These are phyloP conservation scores for Barnettozyma californica DNA, from an alignment of 805 yeast species.

Conservation along the genomic window DNA sequence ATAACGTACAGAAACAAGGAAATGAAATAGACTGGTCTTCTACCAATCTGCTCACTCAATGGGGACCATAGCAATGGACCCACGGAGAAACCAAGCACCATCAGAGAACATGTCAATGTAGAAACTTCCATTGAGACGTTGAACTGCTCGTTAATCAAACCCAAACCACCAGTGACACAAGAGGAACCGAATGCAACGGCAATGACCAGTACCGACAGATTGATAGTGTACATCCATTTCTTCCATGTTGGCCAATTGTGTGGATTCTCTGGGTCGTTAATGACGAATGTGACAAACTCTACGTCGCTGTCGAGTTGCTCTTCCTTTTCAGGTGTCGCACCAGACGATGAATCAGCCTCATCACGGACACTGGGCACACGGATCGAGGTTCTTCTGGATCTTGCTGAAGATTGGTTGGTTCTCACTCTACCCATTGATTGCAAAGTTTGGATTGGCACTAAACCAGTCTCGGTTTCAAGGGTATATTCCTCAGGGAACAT, in stretches of 20 bases:
- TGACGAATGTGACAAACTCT: constrained; percentile 78
- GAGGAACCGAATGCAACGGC: constrained; percentile 94
- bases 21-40: constrained; percentile 76
- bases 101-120: constrained; percentile 70
- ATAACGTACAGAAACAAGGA: constrained; percentile 70
- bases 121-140: constrained; percentile 76
- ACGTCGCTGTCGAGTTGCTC: constrained; percentile 51
- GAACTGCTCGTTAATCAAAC: constrained; percentile 58
- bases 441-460: constrained; percentile 75
- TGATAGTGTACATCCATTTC: constrained; percentile 64
- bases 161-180: constrained; percentile 80
- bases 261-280: constrained; percentile 85
- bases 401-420: constrained; percentile 27
- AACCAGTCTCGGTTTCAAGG: constrained; percentile 81
- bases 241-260: constrained; percentile 64
- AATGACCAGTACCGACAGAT: constrained; percentile 68
- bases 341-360: constrained; percentile 26
- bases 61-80: constrained; percentile 94
- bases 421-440: constrained; percentile 58
- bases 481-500: constrained; percentile 93
- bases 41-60: constrained; percentile 76
- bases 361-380: constrained; percentile 18
- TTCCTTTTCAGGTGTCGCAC: constrained; percentile 24
- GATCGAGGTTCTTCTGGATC: constrained; percentile 13
- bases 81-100: constrained; percentile 83